Percentiles rank a stretch among this genome's conserved stretches.
phyloP scores from a whole-genome alignment of 306 rosid species.

The Bauhinia variegata region DNA sequence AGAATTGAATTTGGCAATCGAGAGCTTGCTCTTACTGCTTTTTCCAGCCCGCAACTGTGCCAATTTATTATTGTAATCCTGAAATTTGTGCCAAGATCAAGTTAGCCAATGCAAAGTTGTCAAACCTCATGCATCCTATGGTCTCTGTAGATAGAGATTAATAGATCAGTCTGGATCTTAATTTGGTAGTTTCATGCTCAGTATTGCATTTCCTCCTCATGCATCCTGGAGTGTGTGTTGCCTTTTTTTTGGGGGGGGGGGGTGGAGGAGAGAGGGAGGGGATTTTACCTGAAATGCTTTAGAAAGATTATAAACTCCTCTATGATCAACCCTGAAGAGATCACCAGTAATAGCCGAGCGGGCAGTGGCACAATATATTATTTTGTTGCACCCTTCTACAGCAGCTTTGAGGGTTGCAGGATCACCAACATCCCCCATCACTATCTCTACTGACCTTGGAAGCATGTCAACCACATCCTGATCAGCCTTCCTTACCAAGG shows the following conservation, averaged over 20 bases:
- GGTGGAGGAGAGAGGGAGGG: no score
- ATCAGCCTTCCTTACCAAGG: constrained; percentile 80
- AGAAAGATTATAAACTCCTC: constrained; percentile 79
- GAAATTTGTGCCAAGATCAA: constrained; percentile 41
- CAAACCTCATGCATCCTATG: not conserved
- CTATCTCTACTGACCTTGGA: constrained; percentile 88
- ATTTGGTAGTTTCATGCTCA: not conserved
- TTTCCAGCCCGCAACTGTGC: constrained; percentile 93
- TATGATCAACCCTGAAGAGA: constrained; percentile 86
- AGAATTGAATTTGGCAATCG: constrained; percentile 76
- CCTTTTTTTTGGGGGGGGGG: not conserved
- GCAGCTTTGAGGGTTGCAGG: constrained; percentile 62
- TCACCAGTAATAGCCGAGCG: constrained; percentile 86
- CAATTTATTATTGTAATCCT: constrained; percentile 90
- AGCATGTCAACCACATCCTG: constrained; percentile 69
- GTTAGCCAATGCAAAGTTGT: not conserved
- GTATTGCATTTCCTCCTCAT: not conserved
- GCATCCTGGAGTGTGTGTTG: no score
- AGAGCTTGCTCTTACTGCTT: constrained; percentile 94
- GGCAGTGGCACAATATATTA: constrained; percentile 95
- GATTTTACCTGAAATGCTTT: constrained; percentile 99
- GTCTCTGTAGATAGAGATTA: not conserved
- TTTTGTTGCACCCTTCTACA: constrained; percentile 79
- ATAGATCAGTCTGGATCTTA: not conserved
- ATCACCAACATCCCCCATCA: constrained; percentile 90